Evolutionary conservation across 2,329 filamentous ascomycete genomes (phyloP).

Genomic region (Talaromyces marneffei): DNA sequence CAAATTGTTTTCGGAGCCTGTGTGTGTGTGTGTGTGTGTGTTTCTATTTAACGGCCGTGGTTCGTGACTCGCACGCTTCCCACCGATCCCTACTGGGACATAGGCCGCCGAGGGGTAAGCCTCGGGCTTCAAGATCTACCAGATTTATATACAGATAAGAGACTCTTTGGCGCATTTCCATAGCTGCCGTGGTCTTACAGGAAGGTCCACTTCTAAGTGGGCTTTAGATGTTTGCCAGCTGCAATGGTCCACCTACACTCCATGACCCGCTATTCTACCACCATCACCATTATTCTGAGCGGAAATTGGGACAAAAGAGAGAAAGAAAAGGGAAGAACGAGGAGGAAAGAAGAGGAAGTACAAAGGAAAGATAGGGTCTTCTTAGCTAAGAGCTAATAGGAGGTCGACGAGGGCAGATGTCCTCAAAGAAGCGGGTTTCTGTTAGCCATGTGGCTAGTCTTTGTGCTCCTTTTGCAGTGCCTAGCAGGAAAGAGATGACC

Average conservation of each 20-base stretch:
- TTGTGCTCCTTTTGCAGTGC: no score
- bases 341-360: background rate
- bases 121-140: no score
- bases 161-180: background rate
- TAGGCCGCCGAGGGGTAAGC: no score
- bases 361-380: background rate
- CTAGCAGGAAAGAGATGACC: no score
- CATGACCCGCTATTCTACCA: background rate
- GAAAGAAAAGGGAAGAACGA: background rate
- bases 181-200: background rate
- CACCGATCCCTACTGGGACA: no score
- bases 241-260: background rate
- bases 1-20: no score
- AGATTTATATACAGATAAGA: no score
- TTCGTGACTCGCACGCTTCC: background rate
- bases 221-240: background rate
- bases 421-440: no score
- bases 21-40: background rate
- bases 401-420: no score
- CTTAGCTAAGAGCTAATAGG: background rate
- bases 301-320: background rate
- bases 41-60: background rate
- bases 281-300: background rate
- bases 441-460: no score
- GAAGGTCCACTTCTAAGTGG: background rate